Evolutionary conservation across 1,139 yeast species (phyloP).

Genomic region (Geotrichum siamense): DNA sequence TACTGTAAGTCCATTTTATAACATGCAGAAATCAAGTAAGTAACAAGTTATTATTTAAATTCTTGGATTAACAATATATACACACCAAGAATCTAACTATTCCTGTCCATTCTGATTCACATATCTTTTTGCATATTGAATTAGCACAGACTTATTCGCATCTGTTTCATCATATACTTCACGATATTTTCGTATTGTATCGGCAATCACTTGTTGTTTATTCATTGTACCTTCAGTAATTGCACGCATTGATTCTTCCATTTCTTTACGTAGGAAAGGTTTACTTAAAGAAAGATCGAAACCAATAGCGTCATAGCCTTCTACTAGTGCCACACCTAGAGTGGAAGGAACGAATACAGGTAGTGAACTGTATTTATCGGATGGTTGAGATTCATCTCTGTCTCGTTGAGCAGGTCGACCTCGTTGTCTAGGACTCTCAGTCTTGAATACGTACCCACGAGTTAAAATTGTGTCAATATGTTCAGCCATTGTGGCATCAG

Average conservation of each 20-base stretch:
- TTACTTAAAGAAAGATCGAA: constrained; percentile 71
- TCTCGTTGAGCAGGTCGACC: constrained; percentile 15
- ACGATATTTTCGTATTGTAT: constrained; percentile 53
- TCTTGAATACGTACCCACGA: constrained; percentile 59
- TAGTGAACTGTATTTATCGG: constrained; percentile 7
- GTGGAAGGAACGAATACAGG: constrained; percentile 60
- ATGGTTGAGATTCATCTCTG: neutral
- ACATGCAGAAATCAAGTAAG: too few relatives aligned
- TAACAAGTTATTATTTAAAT: too few relatives aligned
- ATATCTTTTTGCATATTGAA: constrained; percentile 13
- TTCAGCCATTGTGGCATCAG: constrained; percentile 98
- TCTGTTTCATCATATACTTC: constrained; percentile 37
- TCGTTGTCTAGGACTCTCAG: constrained; percentile 2
- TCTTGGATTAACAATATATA: too few relatives aligned
- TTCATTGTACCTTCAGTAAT: constrained; percentile 60
- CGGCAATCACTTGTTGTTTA: constrained; percentile 49
- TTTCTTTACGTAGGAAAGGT: constrained; percentile 73
- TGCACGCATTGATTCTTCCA: constrained; percentile 60
- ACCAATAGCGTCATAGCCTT: constrained; percentile 77
- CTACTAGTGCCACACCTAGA: constrained; percentile 80
- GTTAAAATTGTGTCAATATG: constrained; percentile 75
- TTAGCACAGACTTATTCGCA: constrained; percentile 24
- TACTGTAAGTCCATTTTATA: too few relatives aligned
- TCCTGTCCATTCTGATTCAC: neutral
- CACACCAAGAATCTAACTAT: neutral